phyloP scores from a whole-genome alignment of 2,329 filamentous ascomycete genomes.

The Remersonia thermophila region DNA sequence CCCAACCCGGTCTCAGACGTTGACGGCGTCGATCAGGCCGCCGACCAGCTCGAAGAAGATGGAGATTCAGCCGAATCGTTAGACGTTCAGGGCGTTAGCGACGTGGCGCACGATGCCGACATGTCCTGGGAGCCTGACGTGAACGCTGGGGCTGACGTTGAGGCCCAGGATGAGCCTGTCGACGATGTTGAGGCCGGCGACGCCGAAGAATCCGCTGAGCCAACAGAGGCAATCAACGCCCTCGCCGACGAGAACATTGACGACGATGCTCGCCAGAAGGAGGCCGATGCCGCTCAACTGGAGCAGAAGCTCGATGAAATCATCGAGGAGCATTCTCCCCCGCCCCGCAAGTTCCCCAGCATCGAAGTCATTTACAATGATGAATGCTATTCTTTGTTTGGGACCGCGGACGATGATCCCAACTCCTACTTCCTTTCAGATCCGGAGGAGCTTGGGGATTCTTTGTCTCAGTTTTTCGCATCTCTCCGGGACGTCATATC shows the following conservation, averaged over 20 bases:
- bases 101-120: not conserved
- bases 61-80: no score
- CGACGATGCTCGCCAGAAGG: slow-evolving; percentile 2
- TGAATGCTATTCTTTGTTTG: slow-evolving; percentile 23
- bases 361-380: slow-evolving; percentile 23
- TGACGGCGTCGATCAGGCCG: no score
- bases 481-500: slow-evolving; percentile 34
- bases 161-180: not conserved
- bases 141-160: not conserved
- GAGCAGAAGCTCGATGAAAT: slow-evolving; percentile 12
- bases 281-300: not conserved
- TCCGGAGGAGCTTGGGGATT: slow-evolving; percentile 28
- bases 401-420: slow-evolving; percentile 25
- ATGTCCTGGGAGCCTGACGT: not conserved
- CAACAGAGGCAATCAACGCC: slow-evolving; percentile 1
- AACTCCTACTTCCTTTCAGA: slow-evolving; percentile 35
- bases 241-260: not conserved
- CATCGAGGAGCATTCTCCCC: slow-evolving; percentile 6
- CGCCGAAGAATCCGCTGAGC: not conserved
- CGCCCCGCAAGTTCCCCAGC: slow-evolving; percentile 12
- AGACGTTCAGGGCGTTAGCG: slow-evolving; percentile 1
- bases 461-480: slow-evolving; percentile 32
- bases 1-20: no score
- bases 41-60: no score
- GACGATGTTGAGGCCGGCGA: not conserved